Conservation (phyloP, 805 yeast species). For the Cyberlindnera veronae region DNA sequence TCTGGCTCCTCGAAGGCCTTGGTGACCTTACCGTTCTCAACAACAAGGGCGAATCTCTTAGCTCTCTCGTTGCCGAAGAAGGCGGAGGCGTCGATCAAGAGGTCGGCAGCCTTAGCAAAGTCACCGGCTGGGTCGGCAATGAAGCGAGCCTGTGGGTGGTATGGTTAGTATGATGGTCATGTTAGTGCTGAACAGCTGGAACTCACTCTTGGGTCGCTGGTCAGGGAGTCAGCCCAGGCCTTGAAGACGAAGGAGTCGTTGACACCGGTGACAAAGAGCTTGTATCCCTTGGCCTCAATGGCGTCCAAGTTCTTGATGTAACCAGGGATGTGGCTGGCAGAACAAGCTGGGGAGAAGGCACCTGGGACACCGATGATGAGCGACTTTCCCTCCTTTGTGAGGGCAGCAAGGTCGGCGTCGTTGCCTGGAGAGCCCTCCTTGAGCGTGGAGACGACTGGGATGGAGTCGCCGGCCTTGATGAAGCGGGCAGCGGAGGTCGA, state of each 20-base stretch:
- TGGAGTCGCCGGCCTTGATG: constrained; percentile 53
- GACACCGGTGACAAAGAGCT: constrained; percentile 68
- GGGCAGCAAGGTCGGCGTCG: constrained; percentile 50
- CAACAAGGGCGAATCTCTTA: constrained; percentile 70
- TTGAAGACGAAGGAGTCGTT: constrained; percentile 84
- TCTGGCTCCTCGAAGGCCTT: constrained; percentile 78
- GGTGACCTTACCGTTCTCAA: constrained; percentile 70
- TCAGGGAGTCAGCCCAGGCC: constrained; percentile 60
- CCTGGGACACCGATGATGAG: constrained; percentile 65
- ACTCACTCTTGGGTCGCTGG: constrained; percentile 21
- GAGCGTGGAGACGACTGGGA: constrained; percentile 55
- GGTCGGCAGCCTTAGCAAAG: constrained; percentile 61
- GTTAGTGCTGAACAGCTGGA: too few species aligned
- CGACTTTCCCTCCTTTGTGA: constrained; percentile 44
- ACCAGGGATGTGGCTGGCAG: constrained; percentile 73
- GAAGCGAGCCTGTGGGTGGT: constrained; percentile 39
- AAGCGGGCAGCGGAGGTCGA: constrained; percentile 23
- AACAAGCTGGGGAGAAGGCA: constrained; percentile 80
- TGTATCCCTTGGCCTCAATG: constrained; percentile 65
- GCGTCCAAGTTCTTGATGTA: constrained; percentile 48
- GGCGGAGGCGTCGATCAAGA: constrained; percentile 69
- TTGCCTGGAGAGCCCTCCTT: constrained; percentile 65
- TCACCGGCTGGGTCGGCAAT: constrained; percentile 81
- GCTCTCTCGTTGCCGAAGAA: constrained; percentile 76
- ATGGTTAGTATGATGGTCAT: too few species aligned